Percentiles rank a stretch among this genome's conserved stretches.
Evolutionary conservation across 306 rosid species (phyloP).

Genomic region (Cyclanthera cordifolia): DNA sequence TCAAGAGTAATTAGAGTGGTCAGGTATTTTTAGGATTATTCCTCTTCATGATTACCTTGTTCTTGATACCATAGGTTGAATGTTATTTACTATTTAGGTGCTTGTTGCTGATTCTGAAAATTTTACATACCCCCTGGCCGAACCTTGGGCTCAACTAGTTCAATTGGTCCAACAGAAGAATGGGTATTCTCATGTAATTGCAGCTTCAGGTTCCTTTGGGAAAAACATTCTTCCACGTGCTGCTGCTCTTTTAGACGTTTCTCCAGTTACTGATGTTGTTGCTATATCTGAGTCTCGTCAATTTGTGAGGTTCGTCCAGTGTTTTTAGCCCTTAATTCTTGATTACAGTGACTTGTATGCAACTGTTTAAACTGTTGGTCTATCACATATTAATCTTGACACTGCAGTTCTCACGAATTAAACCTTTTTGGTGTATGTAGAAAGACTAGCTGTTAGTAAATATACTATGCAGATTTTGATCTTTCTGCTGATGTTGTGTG

Average conservation of each 20-base stretch:
- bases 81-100: conserved; percentile 47
- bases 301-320: conserved; percentile 51
- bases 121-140: conserved; percentile 56
- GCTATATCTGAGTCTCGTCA: conserved; percentile 47
- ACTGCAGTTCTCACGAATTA: background rate
- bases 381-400: background rate
- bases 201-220: conserved; percentile 72
- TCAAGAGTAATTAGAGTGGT: background rate
- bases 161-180: conserved; percentile 65
- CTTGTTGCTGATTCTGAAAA: conserved; percentile 71
- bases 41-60: conserved; percentile 9
- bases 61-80: conserved; percentile 12
- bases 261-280: conserved; percentile 69
- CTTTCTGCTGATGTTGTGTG: background rate
- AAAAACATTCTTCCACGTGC: conserved; percentile 71
- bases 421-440: background rate
- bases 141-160: conserved; percentile 77
- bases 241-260: conserved; percentile 78
- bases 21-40: background rate
- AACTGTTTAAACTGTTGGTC: background rate
- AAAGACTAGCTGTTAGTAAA: background rate
- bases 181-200: conserved; percentile 60
- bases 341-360: background rate
- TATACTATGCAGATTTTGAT: background rate
- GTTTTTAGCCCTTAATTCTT: background rate